Conservation (phyloP, 2,329 filamentous ascomycete genomes). For the Chrysoporthe deuterocubensis region DNA sequence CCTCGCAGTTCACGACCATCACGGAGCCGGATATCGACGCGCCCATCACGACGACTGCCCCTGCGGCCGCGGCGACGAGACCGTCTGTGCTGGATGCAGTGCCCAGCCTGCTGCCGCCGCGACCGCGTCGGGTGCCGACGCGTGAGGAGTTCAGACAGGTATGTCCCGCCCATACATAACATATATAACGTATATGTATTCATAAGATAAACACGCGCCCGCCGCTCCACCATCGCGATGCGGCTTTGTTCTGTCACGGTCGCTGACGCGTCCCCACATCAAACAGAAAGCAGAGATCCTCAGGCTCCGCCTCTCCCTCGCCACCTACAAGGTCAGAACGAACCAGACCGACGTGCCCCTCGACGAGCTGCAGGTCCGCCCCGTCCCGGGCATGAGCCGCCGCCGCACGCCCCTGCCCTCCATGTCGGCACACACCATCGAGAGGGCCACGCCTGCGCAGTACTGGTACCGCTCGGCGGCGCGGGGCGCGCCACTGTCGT, state of each 20-base stretch:
- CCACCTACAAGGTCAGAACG: constrained; percentile 75
- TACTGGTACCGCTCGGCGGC: constrained; percentile 26
- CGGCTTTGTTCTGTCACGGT: neutral
- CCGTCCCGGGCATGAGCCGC: constrained; percentile 33
- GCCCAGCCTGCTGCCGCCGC: constrained; percentile 27
- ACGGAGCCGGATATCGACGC: constrained; percentile 51
- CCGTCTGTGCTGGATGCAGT: constrained; percentile 9
- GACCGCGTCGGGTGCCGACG: constrained; percentile 43
- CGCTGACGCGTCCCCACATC: constrained; percentile 10
- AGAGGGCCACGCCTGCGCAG: constrained; percentile 27
- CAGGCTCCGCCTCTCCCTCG: constrained; percentile 69
- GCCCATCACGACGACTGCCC: constrained; percentile 29
- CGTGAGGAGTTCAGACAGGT: constrained; percentile 59
- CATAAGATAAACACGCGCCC: neutral
- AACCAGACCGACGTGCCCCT: constrained; percentile 71
- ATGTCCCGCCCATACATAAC: constrained; percentile 27
- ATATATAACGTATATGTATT: neutral
- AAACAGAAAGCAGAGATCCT: constrained; percentile 66
- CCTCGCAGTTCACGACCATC: constrained; percentile 52
- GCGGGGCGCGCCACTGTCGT: constrained; percentile 12
- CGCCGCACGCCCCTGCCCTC: constrained; percentile 27
- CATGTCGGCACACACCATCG: constrained; percentile 26
- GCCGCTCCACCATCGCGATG: no score
- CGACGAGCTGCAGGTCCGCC: constrained; percentile 56
- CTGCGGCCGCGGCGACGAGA: constrained; percentile 5